phyloP scores from a whole-genome alignment of 2,329 filamentous ascomycete genomes.

The Elsinoe ampelina region DNA sequence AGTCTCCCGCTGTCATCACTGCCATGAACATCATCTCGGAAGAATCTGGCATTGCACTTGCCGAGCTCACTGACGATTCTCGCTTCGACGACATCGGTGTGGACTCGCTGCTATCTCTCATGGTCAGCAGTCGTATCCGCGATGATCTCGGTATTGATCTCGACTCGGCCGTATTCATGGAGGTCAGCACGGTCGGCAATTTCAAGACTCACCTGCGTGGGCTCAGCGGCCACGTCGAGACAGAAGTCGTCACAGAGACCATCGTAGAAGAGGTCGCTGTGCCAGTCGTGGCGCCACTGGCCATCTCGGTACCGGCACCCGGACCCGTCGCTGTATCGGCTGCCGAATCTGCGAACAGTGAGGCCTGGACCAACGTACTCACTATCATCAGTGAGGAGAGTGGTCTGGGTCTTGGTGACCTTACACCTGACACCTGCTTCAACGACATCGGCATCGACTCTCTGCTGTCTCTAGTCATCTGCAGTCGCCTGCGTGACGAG shows the following conservation, averaged over 20 bases:
- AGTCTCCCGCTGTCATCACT: conserved; percentile 25
- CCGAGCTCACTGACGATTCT: conserved; percentile 23
- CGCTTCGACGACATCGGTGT: conserved; percentile 23
- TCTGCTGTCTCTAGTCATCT: conserved; percentile 22
- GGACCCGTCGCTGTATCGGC: background rate
- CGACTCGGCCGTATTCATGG: conserved; percentile 15
- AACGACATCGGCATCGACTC: conserved; percentile 26
- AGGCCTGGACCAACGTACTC: conserved; percentile 3
- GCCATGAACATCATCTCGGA: conserved; percentile 19
- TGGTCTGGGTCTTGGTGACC: conserved; percentile 22
- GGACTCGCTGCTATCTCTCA: conserved; percentile 22
- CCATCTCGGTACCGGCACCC: background rate
- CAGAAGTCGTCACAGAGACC: conserved; percentile 10
- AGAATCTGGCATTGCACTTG: conserved; percentile 23
- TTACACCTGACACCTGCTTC: conserved; percentile 23
- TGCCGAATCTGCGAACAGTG: background rate
- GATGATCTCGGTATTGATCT: conserved; percentile 20
- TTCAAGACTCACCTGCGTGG: conserved; percentile 13
- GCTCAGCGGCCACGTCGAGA: conserved; percentile 11
- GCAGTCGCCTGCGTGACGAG: conserved; percentile 21
- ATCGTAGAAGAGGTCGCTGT: conserved; percentile 10
- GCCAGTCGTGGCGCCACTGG: background rate
- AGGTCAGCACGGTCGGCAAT: conserved; percentile 11
- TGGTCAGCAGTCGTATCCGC: conserved; percentile 18
- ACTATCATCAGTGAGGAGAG: conserved; percentile 25